Percentiles rank a stretch among this genome's conserved stretches.
phyloP scores from a whole-genome alignment of 2,329 filamentous ascomycete species.

The Fusarium miscanthi region DNA sequence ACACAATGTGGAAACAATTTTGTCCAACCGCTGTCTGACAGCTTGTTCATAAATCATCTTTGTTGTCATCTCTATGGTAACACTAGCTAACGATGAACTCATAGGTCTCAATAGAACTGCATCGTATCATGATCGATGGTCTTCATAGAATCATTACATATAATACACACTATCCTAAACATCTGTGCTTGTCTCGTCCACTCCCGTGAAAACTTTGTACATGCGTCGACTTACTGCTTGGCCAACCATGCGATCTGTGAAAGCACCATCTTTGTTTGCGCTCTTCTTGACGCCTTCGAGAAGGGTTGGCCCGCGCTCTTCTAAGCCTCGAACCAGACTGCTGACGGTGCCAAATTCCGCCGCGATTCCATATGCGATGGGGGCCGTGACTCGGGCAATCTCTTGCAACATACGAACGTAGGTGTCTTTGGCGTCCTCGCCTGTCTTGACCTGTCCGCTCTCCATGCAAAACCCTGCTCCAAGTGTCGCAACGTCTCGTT shows the following conservation, averaged over 20 bases:
- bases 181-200: slow-evolving; percentile 66
- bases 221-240: slow-evolving; percentile 68
- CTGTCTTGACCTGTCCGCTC: slow-evolving; percentile 77
- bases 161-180: slow-evolving; percentile 46
- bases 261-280: slow-evolving; percentile 66
- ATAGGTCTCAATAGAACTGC: slow-evolving; percentile 14
- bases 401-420: slow-evolving; percentile 82
- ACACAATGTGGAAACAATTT: slow-evolving; percentile 73
- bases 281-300: slow-evolving; percentile 71
- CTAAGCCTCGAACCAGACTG: slow-evolving; percentile 69
- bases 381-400: slow-evolving; percentile 75
- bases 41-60: slow-evolving; percentile 38
- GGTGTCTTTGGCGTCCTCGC: slow-evolving; percentile 72
- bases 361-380: slow-evolving; percentile 77
- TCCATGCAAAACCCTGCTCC: slow-evolving; percentile 82
- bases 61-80: slow-evolving; percentile 40
- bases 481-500: slow-evolving; percentile 60
- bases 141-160: slow-evolving; percentile 11
- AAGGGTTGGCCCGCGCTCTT: slow-evolving; percentile 66
- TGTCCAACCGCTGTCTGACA: slow-evolving; percentile 88
- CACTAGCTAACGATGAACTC: slow-evolving; percentile 39
- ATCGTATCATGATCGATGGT: slow-evolving; percentile 4
- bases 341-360: slow-evolving; percentile 68
- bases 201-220: slow-evolving; percentile 68
- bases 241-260: slow-evolving; percentile 66